These are phyloP conservation scores for Colletotrichum sp. DNA, from an alignment of 2,329 filamentous ascomycete species.

Conservation along the genomic window DNA sequence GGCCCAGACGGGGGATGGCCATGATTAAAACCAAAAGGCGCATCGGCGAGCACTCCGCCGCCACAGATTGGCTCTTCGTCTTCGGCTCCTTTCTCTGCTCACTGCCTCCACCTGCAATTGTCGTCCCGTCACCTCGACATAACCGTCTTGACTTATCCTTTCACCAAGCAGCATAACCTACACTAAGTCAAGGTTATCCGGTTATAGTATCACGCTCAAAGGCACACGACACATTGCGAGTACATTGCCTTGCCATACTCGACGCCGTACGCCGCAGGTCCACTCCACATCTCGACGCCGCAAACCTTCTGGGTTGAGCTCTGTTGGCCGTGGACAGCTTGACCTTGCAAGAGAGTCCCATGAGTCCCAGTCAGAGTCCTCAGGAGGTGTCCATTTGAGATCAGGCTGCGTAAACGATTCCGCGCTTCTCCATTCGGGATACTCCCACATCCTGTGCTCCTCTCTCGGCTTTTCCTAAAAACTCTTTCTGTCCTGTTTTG, in stretches of 20 bases:
- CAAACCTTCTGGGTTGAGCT: slow-evolving; percentile 10
- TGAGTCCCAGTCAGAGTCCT: background rate
- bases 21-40: background rate
- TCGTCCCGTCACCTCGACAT: background rate
- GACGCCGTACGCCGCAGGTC: background rate
- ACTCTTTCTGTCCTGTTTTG: background rate
- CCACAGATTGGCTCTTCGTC: background rate
- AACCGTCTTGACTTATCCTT: background rate
- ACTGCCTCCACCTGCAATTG: background rate
- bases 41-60: background rate
- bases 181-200: background rate
- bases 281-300: background rate
- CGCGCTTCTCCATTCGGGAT: background rate
- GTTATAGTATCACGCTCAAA: background rate
- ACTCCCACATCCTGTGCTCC: background rate
- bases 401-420: background rate
- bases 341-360: background rate
- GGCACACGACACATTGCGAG: background rate
- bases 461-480: background rate
- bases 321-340: background rate
- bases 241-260: background rate
- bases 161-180: background rate
- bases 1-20: background rate
- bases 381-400: background rate
- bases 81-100: background rate